Percentiles rank a stretch among this genome's conserved stretches.
These are phyloP conservation scores for Paramecium primaurelia DNA, from an alignment of 73 alveolate species.

Conservation along the genomic window DNA sequence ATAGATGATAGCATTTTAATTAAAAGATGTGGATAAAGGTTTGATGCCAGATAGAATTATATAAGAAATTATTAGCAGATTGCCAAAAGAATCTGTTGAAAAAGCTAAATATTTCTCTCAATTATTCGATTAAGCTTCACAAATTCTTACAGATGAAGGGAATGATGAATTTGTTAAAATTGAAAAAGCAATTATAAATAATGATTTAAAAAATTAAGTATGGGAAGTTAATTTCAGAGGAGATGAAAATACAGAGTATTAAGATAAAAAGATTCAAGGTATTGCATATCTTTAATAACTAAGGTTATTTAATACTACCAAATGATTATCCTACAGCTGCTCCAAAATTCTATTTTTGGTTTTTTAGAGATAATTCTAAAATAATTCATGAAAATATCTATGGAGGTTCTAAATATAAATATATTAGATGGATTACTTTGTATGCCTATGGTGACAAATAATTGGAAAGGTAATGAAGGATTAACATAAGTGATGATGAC, in stretches of 20 bases:
- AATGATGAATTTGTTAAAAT: not conserved
- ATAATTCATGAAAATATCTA: not conserved
- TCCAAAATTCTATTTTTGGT: constrained; percentile 16
- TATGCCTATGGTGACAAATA: not conserved
- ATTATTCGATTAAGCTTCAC: not conserved
- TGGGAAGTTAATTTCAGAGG: not conserved
- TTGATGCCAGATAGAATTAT: not conserved
- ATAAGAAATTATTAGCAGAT: not conserved
- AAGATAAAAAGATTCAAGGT: not conserved
- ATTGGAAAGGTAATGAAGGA: not conserved
- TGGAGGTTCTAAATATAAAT: not conserved
- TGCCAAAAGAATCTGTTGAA: not conserved
- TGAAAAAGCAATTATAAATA: not conserved
- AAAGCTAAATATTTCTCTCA: not conserved
- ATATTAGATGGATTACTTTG: not conserved
- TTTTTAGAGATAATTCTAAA: not conserved
- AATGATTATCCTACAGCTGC: not conserved
- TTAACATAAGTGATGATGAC: not conserved
- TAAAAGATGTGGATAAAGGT: not conserved
- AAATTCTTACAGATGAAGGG: not conserved
- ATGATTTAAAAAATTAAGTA: not conserved
- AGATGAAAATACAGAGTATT: not conserved
- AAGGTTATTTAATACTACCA: not conserved
- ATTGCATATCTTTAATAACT: not conserved
- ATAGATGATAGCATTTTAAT: not conserved